Percentiles rank a stretch among this genome's conserved stretches.
These are phyloP conservation scores for Quercus robur DNA, from an alignment of 306 rosid species.

Conservation along the genomic window DNA sequence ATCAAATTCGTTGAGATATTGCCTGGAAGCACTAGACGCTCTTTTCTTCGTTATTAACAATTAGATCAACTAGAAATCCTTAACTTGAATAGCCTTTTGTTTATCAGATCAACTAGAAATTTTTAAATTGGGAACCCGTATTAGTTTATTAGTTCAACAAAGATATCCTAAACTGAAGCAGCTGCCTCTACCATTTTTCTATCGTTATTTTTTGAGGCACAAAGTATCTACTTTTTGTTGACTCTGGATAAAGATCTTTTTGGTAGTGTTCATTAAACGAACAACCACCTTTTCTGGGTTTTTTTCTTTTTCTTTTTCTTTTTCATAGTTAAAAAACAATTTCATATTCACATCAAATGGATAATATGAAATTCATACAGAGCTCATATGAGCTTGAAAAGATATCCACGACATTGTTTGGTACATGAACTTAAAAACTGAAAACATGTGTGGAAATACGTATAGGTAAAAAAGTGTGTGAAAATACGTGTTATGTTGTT, in stretches of 20 bases:
- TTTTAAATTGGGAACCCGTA: background rate
- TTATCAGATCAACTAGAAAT: slow-evolving; percentile 9
- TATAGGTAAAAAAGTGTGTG: too few species aligned
- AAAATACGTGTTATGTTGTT: too few species aligned
- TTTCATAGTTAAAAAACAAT: background rate
- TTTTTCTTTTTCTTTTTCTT: background rate
- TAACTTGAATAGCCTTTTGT: background rate
- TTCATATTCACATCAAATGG: background rate
- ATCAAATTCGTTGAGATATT: background rate
- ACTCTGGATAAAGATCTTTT: background rate
- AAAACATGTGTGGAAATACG: too few species aligned
- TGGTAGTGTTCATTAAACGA: background rate
- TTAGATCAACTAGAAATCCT: slow-evolving; percentile 8
- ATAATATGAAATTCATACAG: background rate
- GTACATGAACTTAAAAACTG: too few species aligned
- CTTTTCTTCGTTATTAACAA: background rate
- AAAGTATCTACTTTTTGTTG: background rate
- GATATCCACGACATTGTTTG: too few species aligned
- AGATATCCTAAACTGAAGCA: background rate
- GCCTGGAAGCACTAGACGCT: background rate
- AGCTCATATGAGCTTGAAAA: background rate
- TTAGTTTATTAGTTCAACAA: background rate
- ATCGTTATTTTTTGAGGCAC: background rate
- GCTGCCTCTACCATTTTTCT: background rate
- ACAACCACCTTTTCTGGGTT: background rate